A percentile compares a stretch with the other conserved stretches of the same genome.
Conservation (phyloP, 805 yeast genomes). For the Saturnispora mendoncae region DNA sequence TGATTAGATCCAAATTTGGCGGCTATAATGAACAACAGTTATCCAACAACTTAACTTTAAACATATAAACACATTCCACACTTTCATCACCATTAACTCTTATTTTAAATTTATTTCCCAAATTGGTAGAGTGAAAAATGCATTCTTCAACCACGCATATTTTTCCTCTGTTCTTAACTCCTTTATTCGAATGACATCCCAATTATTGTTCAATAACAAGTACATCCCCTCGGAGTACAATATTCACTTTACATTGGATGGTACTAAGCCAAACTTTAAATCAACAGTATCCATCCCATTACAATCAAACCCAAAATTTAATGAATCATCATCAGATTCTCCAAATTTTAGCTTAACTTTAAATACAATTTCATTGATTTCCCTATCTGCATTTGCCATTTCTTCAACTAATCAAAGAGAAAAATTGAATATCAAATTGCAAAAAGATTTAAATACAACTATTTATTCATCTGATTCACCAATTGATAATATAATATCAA, state of each 20-base stretch:
- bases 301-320: constrained; percentile 22
- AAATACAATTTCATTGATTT: constrained; percentile 35
- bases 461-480: constrained; percentile 17
- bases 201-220: constrained; percentile 27
- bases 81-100: too few relatives aligned
- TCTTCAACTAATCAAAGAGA: constrained; percentile 9
- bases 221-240: constrained; percentile 33
- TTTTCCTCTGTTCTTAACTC: too few relatives aligned
- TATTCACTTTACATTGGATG: constrained; percentile 29
- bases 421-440: constrained; percentile 22
- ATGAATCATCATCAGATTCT: constrained; percentile 9
- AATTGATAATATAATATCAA: constrained; percentile 2
- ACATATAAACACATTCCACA: too few relatives aligned
- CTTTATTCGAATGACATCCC: constrained; percentile 11
- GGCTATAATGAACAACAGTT: too few relatives aligned
- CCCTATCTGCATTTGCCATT: constrained; percentile 25
- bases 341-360: constrained; percentile 25
- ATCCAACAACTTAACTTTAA: too few relatives aligned
- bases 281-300: constrained; percentile 31
- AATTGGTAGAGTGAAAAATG: too few relatives aligned
- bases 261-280: constrained; percentile 37
- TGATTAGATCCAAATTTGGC: too few relatives aligned
- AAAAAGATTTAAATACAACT: constrained; percentile 34
- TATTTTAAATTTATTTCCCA: too few relatives aligned
- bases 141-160: too few relatives aligned